Evolutionary conservation across 495 filamentous ascomycete genomes (phyloP).

Genomic region (Xylaria bambusicola): DNA sequence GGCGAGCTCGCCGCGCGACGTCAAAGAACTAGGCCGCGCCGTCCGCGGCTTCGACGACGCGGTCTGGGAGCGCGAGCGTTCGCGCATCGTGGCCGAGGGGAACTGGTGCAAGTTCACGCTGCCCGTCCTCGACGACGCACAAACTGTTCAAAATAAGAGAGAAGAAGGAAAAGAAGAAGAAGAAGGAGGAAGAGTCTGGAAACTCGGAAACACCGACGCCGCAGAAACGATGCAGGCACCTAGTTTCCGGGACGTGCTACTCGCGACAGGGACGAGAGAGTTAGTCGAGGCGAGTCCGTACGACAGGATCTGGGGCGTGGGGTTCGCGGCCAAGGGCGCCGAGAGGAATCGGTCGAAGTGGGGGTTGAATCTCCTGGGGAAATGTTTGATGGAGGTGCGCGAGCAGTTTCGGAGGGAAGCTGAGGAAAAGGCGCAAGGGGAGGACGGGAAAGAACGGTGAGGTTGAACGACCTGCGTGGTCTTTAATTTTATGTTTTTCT

Average conservation of each 20-base stretch:
- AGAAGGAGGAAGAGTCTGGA: not conserved
- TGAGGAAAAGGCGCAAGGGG: slow-evolving; percentile 9
- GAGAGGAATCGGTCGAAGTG: slow-evolving; percentile 50
- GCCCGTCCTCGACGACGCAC: slow-evolving; percentile 10
- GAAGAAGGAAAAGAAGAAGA: not conserved
- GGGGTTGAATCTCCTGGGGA: slow-evolving; percentile 70
- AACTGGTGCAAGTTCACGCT: slow-evolving; percentile 60
- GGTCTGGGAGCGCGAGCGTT: slow-evolving; percentile 56
- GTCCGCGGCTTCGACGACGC: slow-evolving; percentile 56
- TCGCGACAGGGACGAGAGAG: slow-evolving; percentile 60
- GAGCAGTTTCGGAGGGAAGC: slow-evolving; percentile 46
- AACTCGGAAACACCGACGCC: not conserved
- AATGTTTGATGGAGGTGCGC: slow-evolving; percentile 47
- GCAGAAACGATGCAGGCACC: not conserved
- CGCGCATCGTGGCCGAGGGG: slow-evolving; percentile 60
- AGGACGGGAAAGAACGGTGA: not conserved
- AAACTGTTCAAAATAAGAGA: too few species aligned
- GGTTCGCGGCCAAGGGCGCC: slow-evolving; percentile 55
- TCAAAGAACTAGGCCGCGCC: slow-evolving; percentile 58
- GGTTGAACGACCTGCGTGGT: not conserved
- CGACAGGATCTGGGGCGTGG: slow-evolving; percentile 70
- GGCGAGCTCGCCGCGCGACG: slow-evolving; percentile 41
- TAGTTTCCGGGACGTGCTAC: slow-evolving; percentile 45
- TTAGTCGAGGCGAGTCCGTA: slow-evolving; percentile 64
- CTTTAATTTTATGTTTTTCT: not conserved